phyloP scores from a whole-genome alignment of 352 stramenopile species.

The Globisporangium heterothallicum region DNA sequence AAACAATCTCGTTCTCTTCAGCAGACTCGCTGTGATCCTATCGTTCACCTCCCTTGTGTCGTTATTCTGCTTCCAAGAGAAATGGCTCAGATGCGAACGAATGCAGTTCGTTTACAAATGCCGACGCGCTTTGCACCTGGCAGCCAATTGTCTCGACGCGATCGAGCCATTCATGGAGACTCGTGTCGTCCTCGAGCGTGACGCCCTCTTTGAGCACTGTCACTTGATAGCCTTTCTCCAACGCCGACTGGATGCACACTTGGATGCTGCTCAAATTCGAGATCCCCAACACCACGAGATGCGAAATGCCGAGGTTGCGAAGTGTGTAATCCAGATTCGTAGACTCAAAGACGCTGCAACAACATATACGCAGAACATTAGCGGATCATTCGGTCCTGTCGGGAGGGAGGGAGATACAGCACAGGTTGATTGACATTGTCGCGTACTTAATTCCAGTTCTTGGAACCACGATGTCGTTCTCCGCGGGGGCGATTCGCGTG shows the following conservation, averaged over 20 bases:
- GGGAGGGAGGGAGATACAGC: slow-evolving; percentile 8
- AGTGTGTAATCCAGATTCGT: slow-evolving; percentile 90
- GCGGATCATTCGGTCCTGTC: too few relatives aligned
- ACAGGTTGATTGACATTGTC: not conserved
- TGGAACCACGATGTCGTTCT: slow-evolving; percentile 80
- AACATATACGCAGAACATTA: too few relatives aligned
- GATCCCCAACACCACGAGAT: slow-evolving; percentile 83
- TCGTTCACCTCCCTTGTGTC: not conserved
- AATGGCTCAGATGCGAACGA: slow-evolving; percentile 20
- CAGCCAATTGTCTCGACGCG: slow-evolving; percentile 21
- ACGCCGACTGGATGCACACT: slow-evolving; percentile 70
- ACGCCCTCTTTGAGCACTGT: slow-evolving; percentile 80
- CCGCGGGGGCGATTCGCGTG: slow-evolving; percentile 32
- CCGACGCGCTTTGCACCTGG: slow-evolving; percentile 21
- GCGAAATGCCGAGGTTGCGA: slow-evolving; percentile 78
- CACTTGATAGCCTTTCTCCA: slow-evolving; percentile 86
- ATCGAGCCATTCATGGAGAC: slow-evolving; percentile 17
- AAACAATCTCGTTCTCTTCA: too few relatives aligned
- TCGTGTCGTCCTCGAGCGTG: slow-evolving; percentile 10
- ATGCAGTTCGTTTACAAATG: slow-evolving; percentile 32
- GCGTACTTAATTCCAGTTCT: slow-evolving; percentile 77
- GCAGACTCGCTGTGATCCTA: not conserved
- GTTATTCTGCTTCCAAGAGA: not conserved
- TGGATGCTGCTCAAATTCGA: slow-evolving; percentile 81
- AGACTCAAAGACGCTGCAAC: slow-evolving; percentile 69